phyloP scores from a whole-genome alignment of 2,329 filamentous ascomycete genomes.

The Monilinia fructigena region DNA sequence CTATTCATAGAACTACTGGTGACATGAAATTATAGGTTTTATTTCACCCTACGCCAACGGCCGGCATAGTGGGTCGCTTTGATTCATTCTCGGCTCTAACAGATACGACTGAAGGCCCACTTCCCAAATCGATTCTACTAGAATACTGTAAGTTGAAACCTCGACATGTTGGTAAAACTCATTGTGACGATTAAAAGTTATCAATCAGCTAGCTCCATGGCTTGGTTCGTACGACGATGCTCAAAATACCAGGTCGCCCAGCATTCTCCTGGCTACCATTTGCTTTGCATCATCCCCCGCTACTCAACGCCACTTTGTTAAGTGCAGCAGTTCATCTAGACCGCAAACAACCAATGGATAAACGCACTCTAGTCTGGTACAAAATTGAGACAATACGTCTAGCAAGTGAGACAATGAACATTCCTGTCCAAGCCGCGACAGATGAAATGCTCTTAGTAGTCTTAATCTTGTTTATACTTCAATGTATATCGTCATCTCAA shows the following conservation, averaged over 20 bases:
- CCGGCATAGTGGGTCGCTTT: neutral
- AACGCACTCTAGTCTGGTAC: constrained; percentile 28
- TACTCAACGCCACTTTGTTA: constrained; percentile 32
- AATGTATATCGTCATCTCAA: constrained; percentile 24
- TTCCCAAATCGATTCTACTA: constrained; percentile 17
- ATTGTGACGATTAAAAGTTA: constrained; percentile 15
- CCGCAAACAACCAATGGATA: constrained; percentile 24
- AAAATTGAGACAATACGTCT: constrained; percentile 31
- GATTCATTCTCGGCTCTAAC: constrained; percentile 20
- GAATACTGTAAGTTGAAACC: constrained; percentile 9
- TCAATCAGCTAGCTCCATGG: constrained; percentile 29
- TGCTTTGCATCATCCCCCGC: constrained; percentile 28
- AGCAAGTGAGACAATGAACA: constrained; percentile 29
- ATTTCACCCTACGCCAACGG: neutral
- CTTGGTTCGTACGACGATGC: constrained; percentile 27
- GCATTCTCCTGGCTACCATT: constrained; percentile 27
- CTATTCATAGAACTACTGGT: neutral
- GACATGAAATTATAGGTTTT: neutral
- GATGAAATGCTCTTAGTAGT: constrained; percentile 33
- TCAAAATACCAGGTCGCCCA: constrained; percentile 5
- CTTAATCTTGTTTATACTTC: constrained; percentile 31
- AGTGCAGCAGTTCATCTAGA: constrained; percentile 31
- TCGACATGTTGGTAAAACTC: neutral
- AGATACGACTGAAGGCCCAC: constrained; percentile 10
- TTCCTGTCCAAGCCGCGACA: constrained; percentile 23